These are phyloP conservation scores for Dianthus caryophyllus DNA, from an alignment of 148 eudicot species.

Conservation along the genomic window DNA sequence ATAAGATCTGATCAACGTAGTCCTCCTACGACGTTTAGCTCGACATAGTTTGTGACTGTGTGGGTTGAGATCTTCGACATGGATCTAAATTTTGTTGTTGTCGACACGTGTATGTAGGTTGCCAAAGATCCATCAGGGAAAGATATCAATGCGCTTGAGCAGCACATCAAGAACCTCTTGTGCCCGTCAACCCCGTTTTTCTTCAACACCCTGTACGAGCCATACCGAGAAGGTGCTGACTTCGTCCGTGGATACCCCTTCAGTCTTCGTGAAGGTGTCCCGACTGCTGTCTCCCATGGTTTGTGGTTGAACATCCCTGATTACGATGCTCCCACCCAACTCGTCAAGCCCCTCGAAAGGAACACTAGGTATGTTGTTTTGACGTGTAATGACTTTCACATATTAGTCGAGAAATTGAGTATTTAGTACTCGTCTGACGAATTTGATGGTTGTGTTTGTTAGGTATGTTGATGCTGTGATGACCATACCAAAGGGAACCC, in stretches of 20 bases:
- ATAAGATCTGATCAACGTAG: background rate
- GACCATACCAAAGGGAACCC: slow-evolving; percentile 83
- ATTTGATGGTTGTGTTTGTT: background rate
- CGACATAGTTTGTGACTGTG: background rate
- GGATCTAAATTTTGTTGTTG: slow-evolving; percentile 14
- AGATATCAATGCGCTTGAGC: slow-evolving; percentile 73
- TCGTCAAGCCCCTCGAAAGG: slow-evolving; percentile 82
- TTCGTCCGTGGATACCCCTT: slow-evolving; percentile 87
- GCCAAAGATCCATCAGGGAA: slow-evolving; percentile 74
- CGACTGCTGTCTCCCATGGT: slow-evolving; percentile 83
- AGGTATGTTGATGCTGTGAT: slow-evolving; percentile 80
- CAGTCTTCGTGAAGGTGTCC: slow-evolving; percentile 76
- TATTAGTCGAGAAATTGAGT: too few species aligned
- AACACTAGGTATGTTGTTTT: slow-evolving; percentile 55
- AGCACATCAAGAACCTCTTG: slow-evolving; percentile 69
- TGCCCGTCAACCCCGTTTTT: slow-evolving; percentile 69
- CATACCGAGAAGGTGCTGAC: slow-evolving; percentile 72
- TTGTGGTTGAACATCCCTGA: slow-evolving; percentile 85
- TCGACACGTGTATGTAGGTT: slow-evolving; percentile 42
- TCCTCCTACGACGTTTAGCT: too few species aligned
- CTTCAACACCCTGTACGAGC: slow-evolving; percentile 87
- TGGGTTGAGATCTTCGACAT: background rate
- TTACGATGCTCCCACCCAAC: slow-evolving; percentile 90
- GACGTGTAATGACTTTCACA: too few species aligned
- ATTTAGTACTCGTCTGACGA: too few species aligned